Base-by-base conservation (phyloP, 1,284 basidiomycete species). In the Takashimella tepidaria region DNA sequence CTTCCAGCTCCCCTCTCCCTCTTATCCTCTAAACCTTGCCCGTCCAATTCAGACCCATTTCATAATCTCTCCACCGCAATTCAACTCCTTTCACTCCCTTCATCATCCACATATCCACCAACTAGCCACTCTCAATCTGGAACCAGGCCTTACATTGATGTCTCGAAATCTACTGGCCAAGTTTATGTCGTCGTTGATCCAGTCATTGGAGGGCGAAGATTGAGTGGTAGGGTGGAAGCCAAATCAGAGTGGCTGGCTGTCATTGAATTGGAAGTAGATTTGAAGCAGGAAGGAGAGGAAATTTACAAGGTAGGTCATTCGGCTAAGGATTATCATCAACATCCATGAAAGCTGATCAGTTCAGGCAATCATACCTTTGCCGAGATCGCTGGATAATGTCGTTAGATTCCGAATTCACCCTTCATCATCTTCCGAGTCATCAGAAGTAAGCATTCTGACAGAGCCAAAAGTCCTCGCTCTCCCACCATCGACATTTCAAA, bases 371-470 rank as follows among this genome's bases (percentile, higher is more conserved):
- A 41, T 70, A 6, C 58, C 66, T 0, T 47, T 70, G 1, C 69
- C 71, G 5, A 68, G 62, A 59, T 72, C 67, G 45, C 62, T 73
- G 5, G 68, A 73, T 55, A 71, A 69, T 42, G 59, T 64, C 13
- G 54, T 73, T 23, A 63, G 64, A 3, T 64, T 72, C 47, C 63
- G 65, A 19, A 63, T 72, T 53, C 13, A 57, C 16, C 54, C 64
- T 4, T 52, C 56, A 13, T 31, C 46, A 20, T 41, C 53, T 4
- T 51, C 55, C 12, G 48, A 56, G 11, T 55, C 56, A 8, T 24
- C 42, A 40, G 67, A 68, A 49, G 62, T 68, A 37, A 61, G 55
- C 40, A 65, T 73, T 24, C 41, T 62, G 16, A 67, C 69, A 4
- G 66, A 68, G 19, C 71, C 71, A 0, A 67, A 68, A 44, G 55